These are phyloP conservation scores for Vanrija pseudolonga DNA, from an alignment of 1,284 basidiomycete genomes.

Conservation along the genomic window DNA sequence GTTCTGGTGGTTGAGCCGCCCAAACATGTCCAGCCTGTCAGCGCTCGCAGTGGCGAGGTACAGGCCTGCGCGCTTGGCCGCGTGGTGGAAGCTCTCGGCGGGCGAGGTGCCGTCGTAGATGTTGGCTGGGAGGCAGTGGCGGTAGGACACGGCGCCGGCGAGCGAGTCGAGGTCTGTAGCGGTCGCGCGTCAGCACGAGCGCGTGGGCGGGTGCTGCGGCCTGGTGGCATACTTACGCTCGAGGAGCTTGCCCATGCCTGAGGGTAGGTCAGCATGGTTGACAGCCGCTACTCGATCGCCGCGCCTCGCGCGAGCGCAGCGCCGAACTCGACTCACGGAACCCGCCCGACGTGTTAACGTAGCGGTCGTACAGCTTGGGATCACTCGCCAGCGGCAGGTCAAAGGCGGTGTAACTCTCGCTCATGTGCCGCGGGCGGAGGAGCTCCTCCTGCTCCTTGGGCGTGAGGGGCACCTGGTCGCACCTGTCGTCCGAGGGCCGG, in stretches of 20 bases:
- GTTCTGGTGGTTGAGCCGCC: slow-evolving; percentile 49
- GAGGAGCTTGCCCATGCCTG: slow-evolving; percentile 49
- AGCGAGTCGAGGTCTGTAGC: slow-evolving; percentile 66
- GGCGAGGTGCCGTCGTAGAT: not conserved
- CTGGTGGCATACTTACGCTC: slow-evolving; percentile 33
- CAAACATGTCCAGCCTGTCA: slow-evolving; percentile 57
- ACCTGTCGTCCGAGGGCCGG: not conserved
- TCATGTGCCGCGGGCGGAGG: slow-evolving; percentile 42
- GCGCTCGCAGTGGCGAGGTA: slow-evolving; percentile 79
- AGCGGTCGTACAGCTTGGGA: slow-evolving; percentile 38
- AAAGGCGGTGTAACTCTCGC: slow-evolving; percentile 45
- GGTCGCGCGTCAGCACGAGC: slow-evolving; percentile 55
- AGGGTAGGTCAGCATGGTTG: not conserved
- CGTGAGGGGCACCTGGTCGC: slow-evolving; percentile 5
- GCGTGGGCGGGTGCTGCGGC: too few species aligned
- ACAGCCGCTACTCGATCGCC: not conserved
- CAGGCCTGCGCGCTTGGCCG: slow-evolving; percentile 61
- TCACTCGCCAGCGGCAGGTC: slow-evolving; percentile 44
- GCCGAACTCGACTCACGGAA: slow-evolving; percentile 32
- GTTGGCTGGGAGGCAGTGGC: slow-evolving; percentile 60
- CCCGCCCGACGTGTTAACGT: slow-evolving; percentile 47
- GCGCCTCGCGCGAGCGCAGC: not conserved
- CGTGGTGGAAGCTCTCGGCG: slow-evolving; percentile 52
- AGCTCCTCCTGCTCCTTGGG: slow-evolving; percentile 22
- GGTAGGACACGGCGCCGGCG: slow-evolving; percentile 76